These are phyloP conservation scores for Pyrus bretschneideri DNA, from an alignment of 306 rosid genomes.

Conservation along the genomic window DNA sequence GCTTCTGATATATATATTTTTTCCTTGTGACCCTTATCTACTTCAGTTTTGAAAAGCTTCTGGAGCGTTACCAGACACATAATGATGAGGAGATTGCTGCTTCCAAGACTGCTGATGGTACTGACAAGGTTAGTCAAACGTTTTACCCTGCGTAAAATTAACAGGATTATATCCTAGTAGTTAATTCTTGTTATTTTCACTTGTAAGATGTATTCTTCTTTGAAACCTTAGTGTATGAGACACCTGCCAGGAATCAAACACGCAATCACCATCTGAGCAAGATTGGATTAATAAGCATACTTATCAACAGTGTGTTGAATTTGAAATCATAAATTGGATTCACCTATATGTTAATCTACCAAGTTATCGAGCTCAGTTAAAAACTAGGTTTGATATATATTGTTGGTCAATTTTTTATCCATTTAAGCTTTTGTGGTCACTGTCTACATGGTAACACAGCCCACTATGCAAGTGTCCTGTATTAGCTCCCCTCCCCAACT, in stretches of 20 bases:
- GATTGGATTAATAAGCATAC: neutral
- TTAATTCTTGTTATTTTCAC: no score
- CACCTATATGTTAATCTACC: neutral
- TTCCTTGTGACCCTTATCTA: neutral
- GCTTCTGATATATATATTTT: neutral
- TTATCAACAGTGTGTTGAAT: neutral
- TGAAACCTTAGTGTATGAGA: neutral
- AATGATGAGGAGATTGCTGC: neutral
- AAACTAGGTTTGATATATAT: no score
- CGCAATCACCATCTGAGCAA: neutral
- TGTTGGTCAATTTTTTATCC: no score
- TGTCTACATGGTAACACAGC: no score
- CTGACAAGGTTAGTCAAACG: conserved; percentile 6
- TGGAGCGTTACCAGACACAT: conserved; percentile 15
- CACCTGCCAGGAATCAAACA: neutral
- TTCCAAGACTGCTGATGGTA: neutral
- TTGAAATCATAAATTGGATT: neutral
- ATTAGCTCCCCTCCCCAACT: no score
- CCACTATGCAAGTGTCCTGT: no score
- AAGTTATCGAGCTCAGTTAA: neutral
- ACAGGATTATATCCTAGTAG: neutral
- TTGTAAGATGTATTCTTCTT: no score
- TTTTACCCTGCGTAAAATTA: neutral
- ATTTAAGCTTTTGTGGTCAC: no score
- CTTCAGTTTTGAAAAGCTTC: conserved; percentile 5